A percentile compares a stretch with the other conserved stretches of the same genome.
These are phyloP conservation scores for Blastobotrys petasosporus DNA, from an alignment of 1,139 yeast species.

Conservation along the genomic window DNA sequence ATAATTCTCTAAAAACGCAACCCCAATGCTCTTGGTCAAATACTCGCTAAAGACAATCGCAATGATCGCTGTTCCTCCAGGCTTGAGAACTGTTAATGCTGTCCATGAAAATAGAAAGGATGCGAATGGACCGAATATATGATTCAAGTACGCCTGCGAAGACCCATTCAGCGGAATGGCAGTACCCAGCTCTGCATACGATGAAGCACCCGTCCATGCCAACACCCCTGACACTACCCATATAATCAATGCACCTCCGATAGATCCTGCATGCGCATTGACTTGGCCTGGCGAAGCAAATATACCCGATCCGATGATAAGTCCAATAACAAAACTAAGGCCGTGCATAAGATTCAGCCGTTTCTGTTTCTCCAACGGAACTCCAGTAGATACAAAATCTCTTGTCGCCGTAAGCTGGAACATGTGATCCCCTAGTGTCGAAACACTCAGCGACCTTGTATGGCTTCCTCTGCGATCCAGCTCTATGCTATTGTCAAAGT, in stretches of 20 bases:
- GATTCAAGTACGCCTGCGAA: slow-evolving; percentile 37
- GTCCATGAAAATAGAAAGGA: slow-evolving; percentile 40
- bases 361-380: slow-evolving; percentile 33
- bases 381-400: slow-evolving; percentile 22
- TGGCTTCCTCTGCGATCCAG: slow-evolving; percentile 12
- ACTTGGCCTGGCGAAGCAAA: slow-evolving; percentile 41
- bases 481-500: slow-evolving; percentile 13
- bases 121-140: slow-evolving; percentile 37
- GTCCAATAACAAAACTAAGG: slow-evolving; percentile 37
- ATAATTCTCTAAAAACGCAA: slow-evolving; percentile 21
- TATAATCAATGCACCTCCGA: slow-evolving; percentile 35
- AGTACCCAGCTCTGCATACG: slow-evolving; percentile 40
- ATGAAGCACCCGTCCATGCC: slow-evolving; percentile 43
- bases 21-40: slow-evolving; percentile 20
- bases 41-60: slow-evolving; percentile 40
- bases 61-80: slow-evolving; percentile 40
- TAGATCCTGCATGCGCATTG: slow-evolving; percentile 36
- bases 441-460: slow-evolving; percentile 23
- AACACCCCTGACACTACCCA: slow-evolving; percentile 38
- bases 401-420: slow-evolving; percentile 29
- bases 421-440: slow-evolving; percentile 30
- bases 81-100: slow-evolving; percentile 36
- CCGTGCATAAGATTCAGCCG: slow-evolving; percentile 35
- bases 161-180: slow-evolving; percentile 40
- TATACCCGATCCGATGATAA: slow-evolving; percentile 42